Evolutionary conservation across 805 yeast genomes (phyloP).

Genomic region (Jamesozyma jinghongensis): DNA sequence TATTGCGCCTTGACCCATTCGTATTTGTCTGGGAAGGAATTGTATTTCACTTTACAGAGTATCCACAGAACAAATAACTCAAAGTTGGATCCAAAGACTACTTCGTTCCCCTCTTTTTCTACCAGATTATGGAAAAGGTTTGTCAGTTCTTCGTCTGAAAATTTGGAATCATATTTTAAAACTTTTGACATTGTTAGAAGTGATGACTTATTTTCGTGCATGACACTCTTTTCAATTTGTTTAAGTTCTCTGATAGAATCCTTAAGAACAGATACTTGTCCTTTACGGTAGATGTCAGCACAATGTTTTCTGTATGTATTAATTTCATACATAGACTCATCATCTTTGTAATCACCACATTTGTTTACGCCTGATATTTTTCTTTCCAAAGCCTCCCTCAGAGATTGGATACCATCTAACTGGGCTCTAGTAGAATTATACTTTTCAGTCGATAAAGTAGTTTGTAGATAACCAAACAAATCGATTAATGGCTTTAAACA

Average conservation of each 20-base stretch:
- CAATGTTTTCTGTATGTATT: slow-evolving; percentile 14
- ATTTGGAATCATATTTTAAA: slow-evolving; percentile 41
- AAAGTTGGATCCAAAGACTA: slow-evolving; percentile 37
- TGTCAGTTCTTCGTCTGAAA: slow-evolving; percentile 39
- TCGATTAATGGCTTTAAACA: slow-evolving; percentile 20
- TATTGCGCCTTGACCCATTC: slow-evolving; percentile 13
- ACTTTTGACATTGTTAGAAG: slow-evolving; percentile 46
- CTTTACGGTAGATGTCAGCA: slow-evolving; percentile 39
- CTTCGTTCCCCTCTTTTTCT: slow-evolving; percentile 29
- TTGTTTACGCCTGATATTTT: slow-evolving; percentile 26
- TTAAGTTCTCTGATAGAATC: slow-evolving; percentile 38
- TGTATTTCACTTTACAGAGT: slow-evolving; percentile 9
- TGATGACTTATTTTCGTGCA: slow-evolving; percentile 34
- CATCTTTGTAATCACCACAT: slow-evolving; percentile 8
- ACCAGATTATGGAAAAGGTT: slow-evolving; percentile 36
- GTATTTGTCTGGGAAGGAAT: slow-evolving; percentile 11
- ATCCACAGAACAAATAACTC: slow-evolving; percentile 37
- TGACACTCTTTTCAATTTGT: slow-evolving; percentile 39
- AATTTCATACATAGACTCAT: slow-evolving; percentile 5
- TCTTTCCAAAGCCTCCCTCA: slow-evolving; percentile 45
- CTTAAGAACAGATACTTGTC: slow-evolving; percentile 43
- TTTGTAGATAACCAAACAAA: slow-evolving; percentile 25
- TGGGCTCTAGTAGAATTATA: slow-evolving; percentile 39
- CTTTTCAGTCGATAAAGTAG: slow-evolving; percentile 25
- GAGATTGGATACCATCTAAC: slow-evolving; percentile 47